phyloP scores from a whole-genome alignment of 257 asterid species.

The Penstemon eatonii region DNA sequence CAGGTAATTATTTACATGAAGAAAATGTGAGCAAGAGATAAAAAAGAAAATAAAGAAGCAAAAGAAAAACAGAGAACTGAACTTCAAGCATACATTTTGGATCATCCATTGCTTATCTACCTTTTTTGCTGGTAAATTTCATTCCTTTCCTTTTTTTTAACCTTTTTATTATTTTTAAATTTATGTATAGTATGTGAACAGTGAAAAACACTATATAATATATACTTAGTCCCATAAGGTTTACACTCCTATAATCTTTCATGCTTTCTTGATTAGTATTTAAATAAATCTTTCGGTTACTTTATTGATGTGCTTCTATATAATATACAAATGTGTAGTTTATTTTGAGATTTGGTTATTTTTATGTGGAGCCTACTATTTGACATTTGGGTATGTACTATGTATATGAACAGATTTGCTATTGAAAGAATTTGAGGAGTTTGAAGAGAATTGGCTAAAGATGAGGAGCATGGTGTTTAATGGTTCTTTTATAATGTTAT shows the following conservation, averaged over 20 bases:
- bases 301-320: conserved; percentile 11
- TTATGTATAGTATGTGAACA: not conserved
- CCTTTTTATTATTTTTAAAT: not conserved
- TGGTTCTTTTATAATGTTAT: conserved; percentile 35
- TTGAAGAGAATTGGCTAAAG: conserved; percentile 32
- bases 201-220: not conserved
- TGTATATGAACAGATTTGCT: conserved; percentile 43
- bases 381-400: not conserved
- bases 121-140: conserved; percentile 33
- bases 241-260: not conserved
- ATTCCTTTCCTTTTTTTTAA: not conserved
- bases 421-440: conserved; percentile 34
- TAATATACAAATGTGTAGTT: not conserved
- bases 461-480: conserved; percentile 53
- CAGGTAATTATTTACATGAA: conserved; percentile 46
- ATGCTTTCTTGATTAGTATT: conserved; percentile 7
- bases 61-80: conserved; percentile 15
- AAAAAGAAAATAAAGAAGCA: not conserved
- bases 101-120: conserved; percentile 28
- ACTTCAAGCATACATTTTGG: conserved; percentile 25
- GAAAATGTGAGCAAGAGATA: conserved; percentile 42
- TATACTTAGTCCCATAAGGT: not conserved
- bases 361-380: not conserved
- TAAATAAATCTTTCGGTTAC: conserved; percentile 11
- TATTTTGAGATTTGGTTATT: not conserved